Evolutionary conservation across 2,329 filamentous ascomycete species (phyloP).

Genomic region (Cladosporium cucumerinum): DNA sequence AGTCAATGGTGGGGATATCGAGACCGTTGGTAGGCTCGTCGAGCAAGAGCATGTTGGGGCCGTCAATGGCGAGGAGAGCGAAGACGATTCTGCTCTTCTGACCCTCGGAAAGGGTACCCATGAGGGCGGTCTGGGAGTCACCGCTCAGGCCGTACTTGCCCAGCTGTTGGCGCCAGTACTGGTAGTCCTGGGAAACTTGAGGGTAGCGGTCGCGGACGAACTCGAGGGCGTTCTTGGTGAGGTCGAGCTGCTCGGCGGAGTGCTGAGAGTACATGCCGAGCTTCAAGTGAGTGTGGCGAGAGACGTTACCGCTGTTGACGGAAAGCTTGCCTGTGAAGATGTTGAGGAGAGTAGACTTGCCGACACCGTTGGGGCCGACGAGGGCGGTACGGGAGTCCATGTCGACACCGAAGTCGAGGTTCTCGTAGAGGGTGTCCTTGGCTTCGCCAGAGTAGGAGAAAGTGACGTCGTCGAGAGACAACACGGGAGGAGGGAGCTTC

Average conservation of each 20-base stretch:
- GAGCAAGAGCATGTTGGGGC: conserved; percentile 94
- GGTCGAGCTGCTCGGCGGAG: conserved; percentile 94
- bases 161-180: conserved; percentile 98
- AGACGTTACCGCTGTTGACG: conserved; percentile 76
- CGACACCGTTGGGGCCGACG: conserved; percentile 97
- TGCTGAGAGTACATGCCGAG: conserved; percentile 98
- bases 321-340: conserved; percentile 96
- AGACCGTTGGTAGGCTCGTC: conserved; percentile 99
- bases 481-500: conserved; percentile 95
- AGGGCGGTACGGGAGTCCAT: conserved; percentile 98
- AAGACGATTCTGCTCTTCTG: conserved; percentile 99
- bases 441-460: conserved; percentile 93
- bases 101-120: conserved; percentile 95
- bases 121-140: conserved; percentile 91
- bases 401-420: conserved; percentile 97
- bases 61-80: conserved; percentile 88
- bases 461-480: conserved; percentile 94
- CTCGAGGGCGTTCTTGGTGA: conserved; percentile 96
- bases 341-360: conserved; percentile 92
- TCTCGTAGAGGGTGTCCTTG: conserved; percentile 90
- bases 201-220: conserved; percentile 96
- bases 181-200: conserved; percentile 89
- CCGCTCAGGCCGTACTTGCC: conserved; percentile 91
- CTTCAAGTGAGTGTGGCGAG: conserved; percentile 96
- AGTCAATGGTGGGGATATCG: conserved; percentile 98